Percentiles rank a stretch among this genome's conserved stretches.
Conservation (phyloP, 1,139 yeast genomes). For the Nakaseomyces glabratus region DNA sequence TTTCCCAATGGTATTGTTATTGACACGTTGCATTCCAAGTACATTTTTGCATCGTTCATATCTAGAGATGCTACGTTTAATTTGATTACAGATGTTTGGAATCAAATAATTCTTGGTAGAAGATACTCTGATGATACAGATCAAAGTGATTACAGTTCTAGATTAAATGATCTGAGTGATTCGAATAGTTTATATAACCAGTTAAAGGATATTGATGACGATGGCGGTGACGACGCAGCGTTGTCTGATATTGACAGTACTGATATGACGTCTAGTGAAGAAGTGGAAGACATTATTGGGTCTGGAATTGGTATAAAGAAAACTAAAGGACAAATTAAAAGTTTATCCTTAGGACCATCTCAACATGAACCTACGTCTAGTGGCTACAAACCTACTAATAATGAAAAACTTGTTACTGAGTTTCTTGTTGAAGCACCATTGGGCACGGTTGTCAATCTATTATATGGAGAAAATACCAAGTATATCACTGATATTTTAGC, state of each 20-base stretch:
- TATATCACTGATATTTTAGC: slow-evolving; percentile 44
- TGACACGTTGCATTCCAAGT: slow-evolving; percentile 60
- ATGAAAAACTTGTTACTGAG: slow-evolving; percentile 57
- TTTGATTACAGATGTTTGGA: slow-evolving; percentile 56
- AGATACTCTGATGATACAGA: slow-evolving; percentile 22
- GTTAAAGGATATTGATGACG: slow-evolving; percentile 10
- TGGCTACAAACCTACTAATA: slow-evolving; percentile 43
- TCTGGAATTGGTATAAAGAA: slow-evolving; percentile 8
- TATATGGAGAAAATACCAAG: slow-evolving; percentile 66
- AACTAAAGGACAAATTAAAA: slow-evolving; percentile 6
- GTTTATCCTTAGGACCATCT: slow-evolving; percentile 29
- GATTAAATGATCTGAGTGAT: slow-evolving; percentile 11
- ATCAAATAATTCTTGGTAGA: slow-evolving; percentile 30
- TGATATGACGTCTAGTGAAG: slow-evolving; percentile 27
- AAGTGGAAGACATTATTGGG: slow-evolving; percentile 19
- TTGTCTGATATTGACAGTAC: slow-evolving; percentile 12
- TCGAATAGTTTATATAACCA: slow-evolving; percentile 7
- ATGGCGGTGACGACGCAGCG: slow-evolving; percentile 19
- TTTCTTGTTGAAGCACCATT: slow-evolving; percentile 65
- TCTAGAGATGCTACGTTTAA: slow-evolving; percentile 60
- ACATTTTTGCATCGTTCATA: slow-evolving; percentile 63
- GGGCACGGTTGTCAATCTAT: slow-evolving; percentile 57
- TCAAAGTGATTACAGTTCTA: slow-evolving; percentile 12
- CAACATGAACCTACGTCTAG: slow-evolving; percentile 48
- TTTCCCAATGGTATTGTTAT: slow-evolving; percentile 71